Base-by-base conservation (phyloP, 2,329 filamentous ascomycete genomes). In the Xylariaceae sp. region DNA sequence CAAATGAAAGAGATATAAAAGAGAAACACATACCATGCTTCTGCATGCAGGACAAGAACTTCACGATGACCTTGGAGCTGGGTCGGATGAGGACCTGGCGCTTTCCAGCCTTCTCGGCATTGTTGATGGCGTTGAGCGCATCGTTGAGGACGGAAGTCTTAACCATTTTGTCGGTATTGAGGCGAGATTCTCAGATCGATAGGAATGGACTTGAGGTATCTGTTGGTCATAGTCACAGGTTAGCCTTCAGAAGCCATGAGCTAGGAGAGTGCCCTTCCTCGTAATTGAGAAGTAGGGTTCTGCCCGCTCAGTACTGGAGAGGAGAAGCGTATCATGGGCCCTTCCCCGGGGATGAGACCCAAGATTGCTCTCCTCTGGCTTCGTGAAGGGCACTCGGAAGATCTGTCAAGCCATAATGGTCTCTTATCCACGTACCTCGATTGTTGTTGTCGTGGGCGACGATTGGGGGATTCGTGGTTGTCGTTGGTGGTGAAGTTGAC, bases 71-170 rank as follows among this genome's bases (percentile, higher is more conserved):
- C 87, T 98, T 98, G 74, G 93, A 97, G 72, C 82, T 87, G 63
- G 94, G 93, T 66, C 90, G 85, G 81, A 98, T 96, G 72, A 98
- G 68, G 69, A 97, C 93, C 79, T 98, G 93, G 68, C 93, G 90
- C 87, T 97, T 97, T 78, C 93, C 93, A 63, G 87, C 80, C 87
- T 98, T 97, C 84, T 98, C 94, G 81, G 93, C 93, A 75, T 98
- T 98, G 89, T 98, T 98, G 86, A 98, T 97, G 79, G 83, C 80
- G 73, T 95, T 95, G 66, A 96, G 87, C 70, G 88, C 89, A 85
- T 98, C 93, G 83, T 97, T 94, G 74, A 98, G 90, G 67, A 97
- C 93, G 72, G 89, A 95, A 66, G 93, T 97, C 79, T 88, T 89
- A 76, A 96, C 90, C 91, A 98, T 98, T 70, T 87, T 96, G 82